These are phyloP conservation scores for Mycena citricolor DNA, from an alignment of 1,284 basidiomycete genomes.

Conservation along the genomic window DNA sequence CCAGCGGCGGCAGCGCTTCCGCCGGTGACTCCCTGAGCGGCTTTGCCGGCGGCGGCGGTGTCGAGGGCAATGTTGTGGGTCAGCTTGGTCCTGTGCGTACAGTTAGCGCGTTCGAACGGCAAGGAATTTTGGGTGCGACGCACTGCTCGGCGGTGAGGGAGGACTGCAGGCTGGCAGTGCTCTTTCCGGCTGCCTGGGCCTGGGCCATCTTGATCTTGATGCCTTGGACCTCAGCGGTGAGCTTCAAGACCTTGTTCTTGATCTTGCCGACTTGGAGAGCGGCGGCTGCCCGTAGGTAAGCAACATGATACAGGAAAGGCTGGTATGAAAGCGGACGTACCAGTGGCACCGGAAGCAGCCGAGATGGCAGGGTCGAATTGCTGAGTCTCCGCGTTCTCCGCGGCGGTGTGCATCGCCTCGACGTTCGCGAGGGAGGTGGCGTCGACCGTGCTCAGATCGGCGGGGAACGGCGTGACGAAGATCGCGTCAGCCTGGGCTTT, in stretches of 20 bases:
- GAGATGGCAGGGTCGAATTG: slow-evolving; percentile 45
- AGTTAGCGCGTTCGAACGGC: too few species aligned
- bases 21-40: slow-evolving; percentile 13
- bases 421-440: slow-evolving; percentile 33
- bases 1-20: too few species aligned
- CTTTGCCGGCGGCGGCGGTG: slow-evolving; percentile 6
- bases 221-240: slow-evolving; percentile 35
- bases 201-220: slow-evolving; percentile 23
- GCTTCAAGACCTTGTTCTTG: slow-evolving; percentile 54
- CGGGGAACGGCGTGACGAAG: slow-evolving; percentile 42
- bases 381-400: slow-evolving; percentile 43
- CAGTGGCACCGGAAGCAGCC: slow-evolving; percentile 38
- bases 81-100: slow-evolving; percentile 14
- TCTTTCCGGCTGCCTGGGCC: slow-evolving; percentile 9
- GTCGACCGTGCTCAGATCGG: slow-evolving; percentile 35
- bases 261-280: slow-evolving; percentile 47
- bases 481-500: slow-evolving; percentile 41
- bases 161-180: slow-evolving; percentile 11
- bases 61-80: slow-evolving; percentile 17
- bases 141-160: slow-evolving; percentile 14
- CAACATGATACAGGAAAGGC: background rate
- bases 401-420: slow-evolving; percentile 41
- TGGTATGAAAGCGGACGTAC: slow-evolving; percentile 19
- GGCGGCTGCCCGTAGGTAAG: slow-evolving; percentile 25
- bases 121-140: background rate